Conservation (phyloP, 495 filamentous ascomycete genomes). For the Xanthoparmelia taractica region DNA sequence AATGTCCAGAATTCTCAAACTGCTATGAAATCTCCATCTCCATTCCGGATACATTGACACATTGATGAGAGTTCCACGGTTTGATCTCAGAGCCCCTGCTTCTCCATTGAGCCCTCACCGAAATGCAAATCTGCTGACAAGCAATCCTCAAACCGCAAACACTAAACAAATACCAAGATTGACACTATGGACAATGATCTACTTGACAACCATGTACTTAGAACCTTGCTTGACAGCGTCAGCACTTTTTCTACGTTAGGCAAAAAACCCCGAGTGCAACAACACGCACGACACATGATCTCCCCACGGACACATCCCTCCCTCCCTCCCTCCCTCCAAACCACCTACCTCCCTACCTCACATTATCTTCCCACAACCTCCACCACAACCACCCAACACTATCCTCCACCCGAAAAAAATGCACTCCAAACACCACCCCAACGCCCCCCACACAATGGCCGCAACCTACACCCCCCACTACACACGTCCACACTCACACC, state of each 20-base stretch:
- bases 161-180: not conserved
- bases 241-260: not conserved
- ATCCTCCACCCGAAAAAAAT: not conserved
- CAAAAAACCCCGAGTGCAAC: not conserved
- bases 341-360: not conserved
- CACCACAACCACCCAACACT: not conserved
- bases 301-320: not conserved
- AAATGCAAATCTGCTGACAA: not conserved
- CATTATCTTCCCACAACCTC: not conserved
- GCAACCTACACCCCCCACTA: not conserved
- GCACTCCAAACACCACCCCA: not conserved
- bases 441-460: not conserved
- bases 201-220: not conserved
- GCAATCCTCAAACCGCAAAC: not conserved
- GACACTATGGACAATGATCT: not conserved
- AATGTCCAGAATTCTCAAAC: not conserved
- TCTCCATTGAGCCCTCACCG: not conserved
- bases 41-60: not conserved
- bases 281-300: not conserved
- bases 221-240: not conserved
- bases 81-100: not conserved
- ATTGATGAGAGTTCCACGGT: not conserved
- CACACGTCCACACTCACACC: not conserved
- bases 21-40: not conserved
- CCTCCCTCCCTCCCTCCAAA: not conserved